These are phyloP conservation scores for Scheffersomyces parashehatae DNA, from an alignment of 1,139 yeast genomes.

Conservation along the genomic window DNA sequence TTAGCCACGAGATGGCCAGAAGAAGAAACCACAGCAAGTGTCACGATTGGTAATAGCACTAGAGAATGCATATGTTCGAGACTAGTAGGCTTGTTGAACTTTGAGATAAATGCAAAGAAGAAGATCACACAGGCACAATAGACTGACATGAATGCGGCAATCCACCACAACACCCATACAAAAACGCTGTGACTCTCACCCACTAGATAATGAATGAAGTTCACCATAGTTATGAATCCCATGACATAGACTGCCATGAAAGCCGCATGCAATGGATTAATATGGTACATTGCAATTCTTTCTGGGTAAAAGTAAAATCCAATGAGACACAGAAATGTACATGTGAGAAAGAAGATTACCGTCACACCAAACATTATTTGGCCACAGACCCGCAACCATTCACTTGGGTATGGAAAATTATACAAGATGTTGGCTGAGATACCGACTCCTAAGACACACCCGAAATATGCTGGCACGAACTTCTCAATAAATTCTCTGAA, in stretches of 20 bases:
- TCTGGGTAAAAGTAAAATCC: slow-evolving; percentile 36
- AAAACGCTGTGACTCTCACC: slow-evolving; percentile 34
- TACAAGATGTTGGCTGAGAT: slow-evolving; percentile 62
- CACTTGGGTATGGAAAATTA: slow-evolving; percentile 62
- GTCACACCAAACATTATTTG: slow-evolving; percentile 57
- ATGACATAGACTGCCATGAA: slow-evolving; percentile 78
- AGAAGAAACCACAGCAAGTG: slow-evolving; percentile 73
- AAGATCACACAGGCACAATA: slow-evolving; percentile 58
- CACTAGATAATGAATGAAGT: slow-evolving; percentile 45
- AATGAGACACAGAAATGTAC: slow-evolving; percentile 22
- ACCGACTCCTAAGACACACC: slow-evolving; percentile 84
- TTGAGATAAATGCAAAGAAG: slow-evolving; percentile 42
- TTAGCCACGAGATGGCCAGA: slow-evolving; percentile 57
- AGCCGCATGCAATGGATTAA: slow-evolving; percentile 51
- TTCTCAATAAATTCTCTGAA: slow-evolving; percentile 17
- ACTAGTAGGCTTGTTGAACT: slow-evolving; percentile 19
- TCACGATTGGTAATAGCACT: slow-evolving; percentile 67
- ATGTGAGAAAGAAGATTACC: slow-evolving; percentile 44
- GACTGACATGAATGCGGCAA: slow-evolving; percentile 53
- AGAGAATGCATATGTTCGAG: slow-evolving; percentile 40
- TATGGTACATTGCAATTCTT: slow-evolving; percentile 34
- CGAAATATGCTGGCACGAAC: slow-evolving; percentile 64
- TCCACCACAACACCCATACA: slow-evolving; percentile 69
- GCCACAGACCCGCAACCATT: slow-evolving; percentile 61
- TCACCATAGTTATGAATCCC: slow-evolving; percentile 71